Evolutionary conservation across 225 moss, liverwort and hornwort genomes (phyloP), one percentile per base, ranked within the genome.

Genomic region (Anthoceros angustus): DNA sequence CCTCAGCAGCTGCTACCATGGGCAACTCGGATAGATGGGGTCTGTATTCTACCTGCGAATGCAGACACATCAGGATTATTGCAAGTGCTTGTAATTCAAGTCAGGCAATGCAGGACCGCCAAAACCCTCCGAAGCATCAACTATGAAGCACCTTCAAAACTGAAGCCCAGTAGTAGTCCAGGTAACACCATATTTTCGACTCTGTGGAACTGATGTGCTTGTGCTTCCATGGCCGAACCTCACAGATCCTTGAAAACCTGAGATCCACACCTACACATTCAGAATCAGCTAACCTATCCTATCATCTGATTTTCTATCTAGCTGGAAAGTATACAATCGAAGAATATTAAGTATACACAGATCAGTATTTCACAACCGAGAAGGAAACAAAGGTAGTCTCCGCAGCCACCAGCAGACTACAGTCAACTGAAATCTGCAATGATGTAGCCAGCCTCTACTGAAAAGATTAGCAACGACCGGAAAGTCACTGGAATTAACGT

Each of bases 131-230:
- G 10, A 32, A 32, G 66, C 24, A 4, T 6, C 25, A 65, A 39
- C 10, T 16, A 21, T 12, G 64, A 62, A 24, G 66, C 71, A 84
- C 84, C 84, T 81, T 72, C 23, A 81, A 81, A 39, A 81, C 73
- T 46, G 81, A 79, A 55, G 84, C 72, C 84, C 84, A 85, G 48
- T 85, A 85, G 69, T 85, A 84, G 64, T 84, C 84, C 48, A 79
- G 70, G 42, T 66, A 77, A 62, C 84, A 84, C 66, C 71, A 72
- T 26, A 79, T 75, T 67, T 77, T 79, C 42, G 79, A 68, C 11
- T 55, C 55, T 55, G 61, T 62, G 42, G 72, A 42, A 60, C 55
- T 67, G 32, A 73, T 20, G 49, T 14, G 61, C 38, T 43, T 60
- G 23, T 62, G 21, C 60, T 65, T 73, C 48, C 66, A 73, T 62